A percentile compares a stretch with the other conserved stretches of the same genome.
These are phyloP conservation scores for Isochrysis galbana DNA, from an alignment of 78 protist species.

Conservation along the genomic window DNA sequence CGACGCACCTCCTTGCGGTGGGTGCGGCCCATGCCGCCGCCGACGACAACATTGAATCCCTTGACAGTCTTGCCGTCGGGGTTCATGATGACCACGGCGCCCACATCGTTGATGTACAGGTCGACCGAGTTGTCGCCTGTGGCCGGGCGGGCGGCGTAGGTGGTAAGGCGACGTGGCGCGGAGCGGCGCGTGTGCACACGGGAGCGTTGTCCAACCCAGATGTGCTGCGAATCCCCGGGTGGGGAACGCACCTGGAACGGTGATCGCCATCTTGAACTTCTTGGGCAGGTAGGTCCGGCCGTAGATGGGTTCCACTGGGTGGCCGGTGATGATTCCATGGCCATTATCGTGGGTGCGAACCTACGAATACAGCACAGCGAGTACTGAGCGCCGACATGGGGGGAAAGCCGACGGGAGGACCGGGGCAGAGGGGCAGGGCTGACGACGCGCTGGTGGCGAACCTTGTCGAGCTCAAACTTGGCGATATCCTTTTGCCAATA, in stretches of 20 bases:
- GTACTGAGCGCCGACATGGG: background rate
- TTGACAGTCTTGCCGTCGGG: conserved; percentile 34
- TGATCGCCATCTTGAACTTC: conserved; percentile 48
- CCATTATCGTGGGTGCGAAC: background rate
- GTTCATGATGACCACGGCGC: conserved; percentile 17
- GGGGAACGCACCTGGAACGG: too few relatives aligned
- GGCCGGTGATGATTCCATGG: conserved; percentile 20
- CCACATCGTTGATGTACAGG: conserved; percentile 39
- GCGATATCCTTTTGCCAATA: conserved; percentile 25
- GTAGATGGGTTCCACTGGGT: conserved; percentile 38
- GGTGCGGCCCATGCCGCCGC: conserved; percentile 51
- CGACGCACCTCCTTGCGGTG: conserved; percentile 51
- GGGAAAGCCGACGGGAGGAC: background rate
- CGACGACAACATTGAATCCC: conserved; percentile 27
- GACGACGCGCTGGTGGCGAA: too few relatives aligned
- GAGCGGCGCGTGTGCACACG: background rate
- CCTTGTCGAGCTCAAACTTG: background rate
- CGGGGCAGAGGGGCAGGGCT: background rate
- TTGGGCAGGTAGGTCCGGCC: conserved; percentile 48
- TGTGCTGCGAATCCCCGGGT: background rate
- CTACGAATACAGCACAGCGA: background rate
- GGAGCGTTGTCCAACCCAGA: too few relatives aligned
- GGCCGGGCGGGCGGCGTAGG: background rate
- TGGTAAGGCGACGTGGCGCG: background rate
- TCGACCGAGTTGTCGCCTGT: conserved; percentile 54